A percentile compares a stretch with the other conserved stretches of the same genome.
Conservation (phyloP, 2,329 filamentous ascomycete species). For the Decorospora gaudefroyi region DNA sequence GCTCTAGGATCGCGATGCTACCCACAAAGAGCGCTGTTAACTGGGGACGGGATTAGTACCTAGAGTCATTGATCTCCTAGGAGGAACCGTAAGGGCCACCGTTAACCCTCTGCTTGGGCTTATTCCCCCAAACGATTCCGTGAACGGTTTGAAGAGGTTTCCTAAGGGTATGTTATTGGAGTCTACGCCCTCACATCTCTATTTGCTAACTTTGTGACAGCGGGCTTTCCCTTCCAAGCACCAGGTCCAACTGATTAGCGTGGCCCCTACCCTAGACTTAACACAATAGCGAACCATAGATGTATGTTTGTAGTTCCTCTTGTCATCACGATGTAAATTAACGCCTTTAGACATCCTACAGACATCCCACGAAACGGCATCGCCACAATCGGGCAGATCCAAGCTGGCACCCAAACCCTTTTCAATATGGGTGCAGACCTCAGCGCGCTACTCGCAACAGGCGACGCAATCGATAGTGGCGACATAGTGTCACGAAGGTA, state of each 20-base stretch:
- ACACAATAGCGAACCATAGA: constrained; percentile 5
- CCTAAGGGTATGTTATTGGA: constrained; percentile 19
- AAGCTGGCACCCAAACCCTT: constrained; percentile 38
- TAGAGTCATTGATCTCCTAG: constrained; percentile 13
- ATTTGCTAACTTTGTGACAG: constrained; percentile 10
- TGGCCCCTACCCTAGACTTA: constrained; percentile 48
- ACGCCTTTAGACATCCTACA: too few relatives aligned
- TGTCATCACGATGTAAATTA: constrained; percentile 26
- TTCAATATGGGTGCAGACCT: constrained; percentile 50
- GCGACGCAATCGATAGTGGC: constrained; percentile 23
- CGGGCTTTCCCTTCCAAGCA: constrained; percentile 41
- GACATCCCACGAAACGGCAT: constrained; percentile 49
- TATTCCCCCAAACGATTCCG: constrained; percentile 21
- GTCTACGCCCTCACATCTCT: too few relatives aligned
- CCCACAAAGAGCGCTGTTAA: constrained; percentile 4
- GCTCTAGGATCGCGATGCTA: constrained; percentile 9
- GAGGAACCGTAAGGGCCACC: constrained; percentile 14
- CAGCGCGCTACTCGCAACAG: constrained; percentile 23
- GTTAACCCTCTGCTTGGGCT: constrained; percentile 20
- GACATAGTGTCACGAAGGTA: constrained; percentile 27
- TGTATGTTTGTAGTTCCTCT: not conserved
- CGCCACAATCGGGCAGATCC: constrained; percentile 42
- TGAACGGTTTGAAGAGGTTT: constrained; percentile 23
- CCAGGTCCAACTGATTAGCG: constrained; percentile 49
- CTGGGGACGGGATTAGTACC: constrained; percentile 12